A percentile compares a stretch with the other conserved stretches of the same genome.
phyloP scores from a whole-genome alignment of 768 basidiomycete species.

The Boletus vermiculosoides region DNA sequence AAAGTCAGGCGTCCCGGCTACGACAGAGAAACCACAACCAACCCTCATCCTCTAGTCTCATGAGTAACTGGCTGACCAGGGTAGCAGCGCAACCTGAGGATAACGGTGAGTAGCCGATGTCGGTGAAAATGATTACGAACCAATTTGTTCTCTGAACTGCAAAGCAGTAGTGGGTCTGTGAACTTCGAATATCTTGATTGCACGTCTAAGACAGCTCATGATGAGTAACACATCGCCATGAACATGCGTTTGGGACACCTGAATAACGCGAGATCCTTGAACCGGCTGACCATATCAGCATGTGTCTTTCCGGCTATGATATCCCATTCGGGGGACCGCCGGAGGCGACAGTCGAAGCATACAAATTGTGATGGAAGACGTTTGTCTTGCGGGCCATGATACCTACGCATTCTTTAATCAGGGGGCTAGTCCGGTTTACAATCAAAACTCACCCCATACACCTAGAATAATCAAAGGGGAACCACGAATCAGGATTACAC shows the following conservation, averaged over 20 bases:
- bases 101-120: slow-evolving; percentile 8
- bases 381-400: slow-evolving; percentile 55
- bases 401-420: slow-evolving; percentile 39
- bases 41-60: slow-evolving; percentile 73
- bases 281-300: slow-evolving; percentile 56
- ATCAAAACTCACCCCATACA: slow-evolving; percentile 38
- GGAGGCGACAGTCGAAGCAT: slow-evolving; percentile 78
- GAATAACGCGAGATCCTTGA: slow-evolving; percentile 67
- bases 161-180: slow-evolving; percentile 42
- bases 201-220: slow-evolving; percentile 44
- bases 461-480: slow-evolving; percentile 16
- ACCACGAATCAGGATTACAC: background rate
- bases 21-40: background rate
- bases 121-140: slow-evolving; percentile 37
- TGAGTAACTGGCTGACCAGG: slow-evolving; percentile 61
- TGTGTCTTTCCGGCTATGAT: slow-evolving; percentile 60
- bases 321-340: slow-evolving; percentile 65
- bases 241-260: slow-evolving; percentile 42
- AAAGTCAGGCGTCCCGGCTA: slow-evolving; percentile 8
- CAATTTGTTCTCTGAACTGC: slow-evolving; percentile 60
- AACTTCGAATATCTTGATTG: slow-evolving; percentile 66
- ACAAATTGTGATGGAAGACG: slow-evolving; percentile 60
- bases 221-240: background rate
- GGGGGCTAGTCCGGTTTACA: background rate
- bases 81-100: slow-evolving; percentile 49